Evolutionary conservation across 139 green algal genomes (phyloP).

Genomic region (Marvania coccoides): DNA sequence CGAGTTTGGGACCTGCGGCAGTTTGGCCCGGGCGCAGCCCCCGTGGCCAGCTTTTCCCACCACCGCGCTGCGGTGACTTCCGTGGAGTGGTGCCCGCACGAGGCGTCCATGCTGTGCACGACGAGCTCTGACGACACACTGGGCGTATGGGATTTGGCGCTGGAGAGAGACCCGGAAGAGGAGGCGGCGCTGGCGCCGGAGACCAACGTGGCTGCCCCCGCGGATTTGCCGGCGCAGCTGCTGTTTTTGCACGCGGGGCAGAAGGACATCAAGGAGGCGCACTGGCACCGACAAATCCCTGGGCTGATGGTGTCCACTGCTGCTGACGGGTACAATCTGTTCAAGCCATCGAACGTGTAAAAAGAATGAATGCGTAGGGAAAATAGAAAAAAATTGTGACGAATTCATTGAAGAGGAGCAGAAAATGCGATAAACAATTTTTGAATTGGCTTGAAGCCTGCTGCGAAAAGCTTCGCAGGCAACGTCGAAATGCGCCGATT

Average conservation of each 20-base stretch:
- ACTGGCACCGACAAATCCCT: conserved; percentile 95
- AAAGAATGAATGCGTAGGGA: not conserved
- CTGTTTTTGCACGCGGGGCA: conserved; percentile 95
- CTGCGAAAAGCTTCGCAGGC: too few relatives aligned
- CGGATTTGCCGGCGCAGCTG: conserved; percentile 78
- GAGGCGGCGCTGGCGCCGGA: conserved; percentile 68
- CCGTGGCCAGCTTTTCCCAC: conserved; percentile 68
- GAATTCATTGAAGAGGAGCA: too few relatives aligned
- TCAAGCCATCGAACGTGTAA: conserved; percentile 89
- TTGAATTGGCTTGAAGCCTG: too few relatives aligned
- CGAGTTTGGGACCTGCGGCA: conserved; percentile 91
- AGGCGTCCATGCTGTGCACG: conserved; percentile 83
- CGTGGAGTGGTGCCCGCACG: conserved; percentile 92
- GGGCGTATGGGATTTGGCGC: conserved; percentile 90
- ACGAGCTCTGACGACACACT: conserved; percentile 64
- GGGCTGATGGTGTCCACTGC: conserved; percentile 84
- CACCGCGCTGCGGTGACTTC: conserved; percentile 69
- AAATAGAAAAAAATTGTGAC: not conserved
- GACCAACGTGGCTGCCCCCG: conserved; percentile 60
- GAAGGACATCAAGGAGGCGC: conserved; percentile 89
- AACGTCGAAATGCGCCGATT: too few relatives aligned
- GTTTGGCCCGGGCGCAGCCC: conserved; percentile 34
- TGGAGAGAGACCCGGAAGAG: conserved; percentile 95
- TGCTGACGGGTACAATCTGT: conserved; percentile 91
- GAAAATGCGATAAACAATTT: too few relatives aligned